A percentile compares a stretch with the other conserved stretches of the same genome.
These are phyloP conservation scores for Mortierella sp. DNA, from an alignment of 371 early-diverging fungal genomes.

Conservation along the genomic window DNA sequence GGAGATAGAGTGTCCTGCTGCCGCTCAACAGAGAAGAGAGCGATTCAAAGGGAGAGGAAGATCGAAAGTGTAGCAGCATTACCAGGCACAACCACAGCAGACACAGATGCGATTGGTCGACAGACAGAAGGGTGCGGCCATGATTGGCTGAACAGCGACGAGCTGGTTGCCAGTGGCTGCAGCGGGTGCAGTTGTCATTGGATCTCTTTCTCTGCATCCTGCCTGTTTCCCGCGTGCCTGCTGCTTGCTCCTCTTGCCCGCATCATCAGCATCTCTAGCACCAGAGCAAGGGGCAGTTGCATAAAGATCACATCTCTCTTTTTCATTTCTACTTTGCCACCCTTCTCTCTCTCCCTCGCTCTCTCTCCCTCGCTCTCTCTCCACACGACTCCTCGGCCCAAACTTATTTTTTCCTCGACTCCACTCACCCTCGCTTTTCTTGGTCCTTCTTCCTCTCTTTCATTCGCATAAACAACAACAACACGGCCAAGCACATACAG, in stretches of 20 bases:
- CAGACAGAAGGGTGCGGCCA: neutral
- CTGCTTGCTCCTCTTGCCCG: too few species aligned
- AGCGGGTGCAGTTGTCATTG: too few species aligned
- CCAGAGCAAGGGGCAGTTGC: neutral
- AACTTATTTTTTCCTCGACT: neutral
- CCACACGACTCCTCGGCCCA: neutral
- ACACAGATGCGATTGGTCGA: neutral
- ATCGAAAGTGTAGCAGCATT: neutral
- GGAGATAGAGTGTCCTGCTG: neutral
- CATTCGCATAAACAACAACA: neutral
- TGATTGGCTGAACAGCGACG: neutral
- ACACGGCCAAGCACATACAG: too few species aligned
- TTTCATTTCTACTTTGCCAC: neutral
- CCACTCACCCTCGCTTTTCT: neutral
- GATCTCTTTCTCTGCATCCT: too few species aligned
- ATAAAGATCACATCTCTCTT: too few species aligned
- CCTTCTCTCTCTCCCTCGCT: neutral
- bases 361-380: neutral
- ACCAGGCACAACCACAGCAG: neutral
- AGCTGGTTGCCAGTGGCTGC: neutral
- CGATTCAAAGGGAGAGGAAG: neutral
- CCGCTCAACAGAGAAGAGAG: neutral
- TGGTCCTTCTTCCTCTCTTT: neutral
- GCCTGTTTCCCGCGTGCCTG: too few species aligned
- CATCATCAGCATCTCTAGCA: too few species aligned